Evolutionary conservation across 345 rosid genomes (phyloP), one percentile per base, ranked within the genome.

Genomic region (Crucihimalaya himalaica): DNA sequence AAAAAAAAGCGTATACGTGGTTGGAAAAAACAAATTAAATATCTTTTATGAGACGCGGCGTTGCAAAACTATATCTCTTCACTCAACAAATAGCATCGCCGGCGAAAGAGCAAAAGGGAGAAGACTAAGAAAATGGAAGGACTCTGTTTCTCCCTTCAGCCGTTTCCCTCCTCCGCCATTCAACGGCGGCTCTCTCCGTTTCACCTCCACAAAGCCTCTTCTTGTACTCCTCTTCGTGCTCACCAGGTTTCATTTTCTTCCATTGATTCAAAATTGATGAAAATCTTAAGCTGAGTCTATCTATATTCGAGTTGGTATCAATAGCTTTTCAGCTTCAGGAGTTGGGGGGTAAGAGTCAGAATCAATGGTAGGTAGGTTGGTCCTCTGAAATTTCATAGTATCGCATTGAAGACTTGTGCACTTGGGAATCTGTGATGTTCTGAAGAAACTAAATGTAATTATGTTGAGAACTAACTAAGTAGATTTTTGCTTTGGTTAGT

Each of bases 41-140:
- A 37, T 37, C 40, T 37, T 37, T 2, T 2, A 37, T 37, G 14
- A 10, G 40, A 37, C 1, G 71, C 64, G 34, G 34, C 34, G 8
- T 31, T 31, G 63, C 64, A 63, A 23, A 63, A 63, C 3, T 53
- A 1, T 63, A 40, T 15, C 48, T n/a, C 31, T 28, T 56, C 55
- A 43, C 43, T 19, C 57, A 34, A 61, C 5, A 39, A 9, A 27
- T 5, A 60, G 4, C 64, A 54, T 63, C 16, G 8, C 71, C 77
- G 71, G 59, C 70, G 42, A 47, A 5, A 58, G 57, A 46, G 21
- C 13, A 40, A 15, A 40, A 15, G 10, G 47, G 18, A 34, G 66
- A 35, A 59, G 42, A 4, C 29, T 28, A 5, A 4, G 19, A 73
- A 88, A 73, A 88, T 88, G 93, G 88, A 88, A 74, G 86, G 73